Conservation (phyloP, 2,329 filamentous ascomycete species). For the Fusarium devonianum region DNA sequence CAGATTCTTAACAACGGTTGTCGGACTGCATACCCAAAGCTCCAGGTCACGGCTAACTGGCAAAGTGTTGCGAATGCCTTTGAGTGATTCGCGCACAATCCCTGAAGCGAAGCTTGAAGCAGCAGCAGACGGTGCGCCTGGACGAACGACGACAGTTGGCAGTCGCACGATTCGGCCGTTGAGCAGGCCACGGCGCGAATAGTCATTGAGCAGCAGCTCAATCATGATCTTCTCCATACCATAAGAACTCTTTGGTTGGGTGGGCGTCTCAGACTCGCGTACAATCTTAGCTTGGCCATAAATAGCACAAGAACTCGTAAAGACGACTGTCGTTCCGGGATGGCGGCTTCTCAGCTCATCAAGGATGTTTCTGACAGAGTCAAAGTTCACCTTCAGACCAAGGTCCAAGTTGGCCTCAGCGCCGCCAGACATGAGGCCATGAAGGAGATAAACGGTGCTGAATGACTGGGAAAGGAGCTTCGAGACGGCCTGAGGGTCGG, state of each 20-base stretch:
- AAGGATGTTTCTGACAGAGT: slow-evolving; percentile 60
- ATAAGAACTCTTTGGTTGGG: slow-evolving; percentile 63
- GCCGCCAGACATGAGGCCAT: slow-evolving; percentile 69
- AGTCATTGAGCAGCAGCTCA: slow-evolving; percentile 50
- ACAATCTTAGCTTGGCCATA: slow-evolving; percentile 51
- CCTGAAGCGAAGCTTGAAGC: slow-evolving; percentile 66
- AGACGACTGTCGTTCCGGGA: slow-evolving; percentile 61
- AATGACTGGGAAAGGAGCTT: slow-evolving; percentile 44
- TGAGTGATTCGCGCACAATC: slow-evolving; percentile 64
- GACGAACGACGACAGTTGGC: slow-evolving; percentile 67
- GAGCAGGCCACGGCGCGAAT: slow-evolving; percentile 60
- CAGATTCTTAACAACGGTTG: slow-evolving; percentile 57
- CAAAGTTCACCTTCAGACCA: slow-evolving; percentile 64
- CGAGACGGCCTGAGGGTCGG: slow-evolving; percentile 34
- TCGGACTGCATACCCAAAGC: slow-evolving; percentile 60
- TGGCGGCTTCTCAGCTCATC: slow-evolving; percentile 55
- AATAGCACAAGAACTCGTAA: slow-evolving; percentile 65
- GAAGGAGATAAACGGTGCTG: slow-evolving; percentile 63
- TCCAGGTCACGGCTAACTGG: slow-evolving; percentile 55
- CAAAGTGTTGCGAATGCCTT: slow-evolving; percentile 53
- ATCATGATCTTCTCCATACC: slow-evolving; percentile 69
- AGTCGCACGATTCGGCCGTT: slow-evolving; percentile 64
- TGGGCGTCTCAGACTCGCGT: slow-evolving; percentile 37
- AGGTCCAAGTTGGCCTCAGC: slow-evolving; percentile 65
- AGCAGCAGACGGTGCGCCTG: slow-evolving; percentile 65